Percentiles rank a stretch among this genome's conserved stretches.
phyloP scores from a whole-genome alignment of 805 yeast species.

The Danielia oregonensis region DNA sequence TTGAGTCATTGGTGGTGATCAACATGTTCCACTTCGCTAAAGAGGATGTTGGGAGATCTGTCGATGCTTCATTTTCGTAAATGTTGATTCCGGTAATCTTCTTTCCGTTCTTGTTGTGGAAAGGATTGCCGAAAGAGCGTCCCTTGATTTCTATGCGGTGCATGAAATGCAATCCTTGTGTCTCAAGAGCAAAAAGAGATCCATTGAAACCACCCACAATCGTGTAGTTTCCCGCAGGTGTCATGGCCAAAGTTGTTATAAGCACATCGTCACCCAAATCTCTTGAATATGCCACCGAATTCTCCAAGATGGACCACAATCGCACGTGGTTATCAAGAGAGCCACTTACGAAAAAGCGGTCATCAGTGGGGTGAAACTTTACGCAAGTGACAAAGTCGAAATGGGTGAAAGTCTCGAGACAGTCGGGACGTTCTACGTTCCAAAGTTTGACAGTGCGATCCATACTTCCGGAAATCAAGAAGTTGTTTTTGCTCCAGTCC shows the following conservation, averaged over 20 bases:
- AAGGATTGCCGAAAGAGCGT: slow-evolving; percentile 21
- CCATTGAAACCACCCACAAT: slow-evolving; percentile 83
- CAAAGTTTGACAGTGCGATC: slow-evolving; percentile 80
- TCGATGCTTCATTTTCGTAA: slow-evolving; percentile 26
- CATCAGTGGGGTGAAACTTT: slow-evolving; percentile 80
- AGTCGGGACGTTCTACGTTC: slow-evolving; percentile 69
- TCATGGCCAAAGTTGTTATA: slow-evolving; percentile 71
- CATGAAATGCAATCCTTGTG: slow-evolving; percentile 54
- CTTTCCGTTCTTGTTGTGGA: slow-evolving; percentile 24
- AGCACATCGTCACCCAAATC: slow-evolving; percentile 59
- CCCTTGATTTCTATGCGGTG: slow-evolving; percentile 30
- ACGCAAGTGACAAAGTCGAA: slow-evolving; percentile 82
- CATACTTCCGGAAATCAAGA: slow-evolving; percentile 75
- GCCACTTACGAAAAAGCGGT: slow-evolving; percentile 80
- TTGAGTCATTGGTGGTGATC: slow-evolving; percentile 80
- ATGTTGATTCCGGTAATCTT: slow-evolving; percentile 76
- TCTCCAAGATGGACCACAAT: slow-evolving; percentile 83
- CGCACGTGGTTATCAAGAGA: slow-evolving; percentile 72
- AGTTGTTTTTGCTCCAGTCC: slow-evolving; percentile 87
- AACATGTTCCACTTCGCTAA: slow-evolving; percentile 33
- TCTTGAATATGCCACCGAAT: slow-evolving; percentile 48
- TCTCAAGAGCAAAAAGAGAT: slow-evolving; percentile 53
- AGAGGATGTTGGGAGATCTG: slow-evolving; percentile 3
- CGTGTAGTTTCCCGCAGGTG: slow-evolving; percentile 59
- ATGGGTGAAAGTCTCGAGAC: slow-evolving; percentile 64